Evolutionary conservation across 192 early-diverging fungal species (phyloP), one percentile per base, ranked within the genome.

Genomic region (Mortierella alpina): DNA sequence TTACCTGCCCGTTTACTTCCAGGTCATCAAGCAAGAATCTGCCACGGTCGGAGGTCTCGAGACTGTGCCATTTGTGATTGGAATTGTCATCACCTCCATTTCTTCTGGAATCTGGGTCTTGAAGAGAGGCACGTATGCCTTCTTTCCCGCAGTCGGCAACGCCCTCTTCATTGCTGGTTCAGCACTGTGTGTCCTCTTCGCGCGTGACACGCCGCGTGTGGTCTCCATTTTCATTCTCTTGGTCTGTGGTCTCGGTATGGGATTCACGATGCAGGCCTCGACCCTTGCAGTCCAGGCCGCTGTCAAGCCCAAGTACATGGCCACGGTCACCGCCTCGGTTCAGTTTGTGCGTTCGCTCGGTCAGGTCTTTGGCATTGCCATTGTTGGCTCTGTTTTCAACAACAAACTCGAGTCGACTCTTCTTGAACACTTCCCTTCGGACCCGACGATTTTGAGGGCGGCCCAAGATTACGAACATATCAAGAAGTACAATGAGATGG

Each of bases 1-100:
- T 76, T 98, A 91, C 84, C 63, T 92, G 23, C 86, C 90, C 0
- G 18, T 91, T 11, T 95, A 90, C 77, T 96, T 92, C 69, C 90
- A 94, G 63, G 76, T 95, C 47, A 92, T 82, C 17, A 60, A 47
- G 23, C 70, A 73, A 68, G 66, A 72, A 42, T 52, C 66, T 52
- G 91, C 97, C 4, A 93, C 92, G 7, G 17, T 67, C 4, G 84
- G 92, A 17, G 95, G 95, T 13, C 66, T 98, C 31, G 85, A 92
- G 48, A 73, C 91, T 48, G 75, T 98, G 22, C 94, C 96, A 4
- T 82, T 94, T 20, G 86, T 96, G n/a, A 64, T 94, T 17, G 86
- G 86, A 22, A 70, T 92, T n/a, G 85, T 91, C 23, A 40, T 93
- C 39, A 56, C 90, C 18, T 84, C 89, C 47, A 90, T 95, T 20